Base-by-base conservation (phyloP, 106 monocot species). In the Triglochin maritima region DNA sequence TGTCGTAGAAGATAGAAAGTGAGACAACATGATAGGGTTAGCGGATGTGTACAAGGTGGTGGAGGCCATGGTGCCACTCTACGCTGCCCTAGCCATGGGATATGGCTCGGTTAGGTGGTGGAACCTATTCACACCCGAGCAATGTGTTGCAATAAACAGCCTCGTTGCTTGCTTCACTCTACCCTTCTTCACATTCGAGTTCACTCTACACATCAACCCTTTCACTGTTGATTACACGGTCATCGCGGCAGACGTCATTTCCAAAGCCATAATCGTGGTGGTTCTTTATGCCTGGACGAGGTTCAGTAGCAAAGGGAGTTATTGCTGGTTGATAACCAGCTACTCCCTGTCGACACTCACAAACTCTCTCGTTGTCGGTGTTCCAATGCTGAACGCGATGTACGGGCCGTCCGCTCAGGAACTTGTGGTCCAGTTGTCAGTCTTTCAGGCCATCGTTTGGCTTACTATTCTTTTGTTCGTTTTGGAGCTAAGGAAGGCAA, bases 91-190 rank as follows among this genome's bases (percentile, higher is more conserved):
- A 0, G 66, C 57, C 43, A 76, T 92, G 12, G 88, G 92, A 47
- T 92, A 83, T 63, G 88, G 79, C 58, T 88, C 92, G 0, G 85
- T 88, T 44, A 46, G 85, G 56, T 88, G 87, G 88, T 92, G 92
- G 92, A 71, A 67, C 7, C 69, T 92, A 11, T 88, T 92, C 81
- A 81, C 83, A 12, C 70, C 78, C 7, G 88, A 88, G 47, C 92
- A 92, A 60, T 79, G 81, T 75, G 79, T 67, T 4, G 87, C 81
- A 6, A 65, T 92, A 54, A 85, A 83, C 75, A 67, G 74, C n/a
- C 83, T 92, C n/a, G 88, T 88, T 7, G 52, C 83, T 65, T 83
- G 62, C 77, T 88, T 92, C 88, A 63, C 79, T 46, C 70, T 88
- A 46, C 92, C 92, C 3, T 76, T 92, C 81, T 88, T 88, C 81